phyloP scores from a whole-genome alignment of 148 eudicot genomes.

The Persicaria maculosa region DNA sequence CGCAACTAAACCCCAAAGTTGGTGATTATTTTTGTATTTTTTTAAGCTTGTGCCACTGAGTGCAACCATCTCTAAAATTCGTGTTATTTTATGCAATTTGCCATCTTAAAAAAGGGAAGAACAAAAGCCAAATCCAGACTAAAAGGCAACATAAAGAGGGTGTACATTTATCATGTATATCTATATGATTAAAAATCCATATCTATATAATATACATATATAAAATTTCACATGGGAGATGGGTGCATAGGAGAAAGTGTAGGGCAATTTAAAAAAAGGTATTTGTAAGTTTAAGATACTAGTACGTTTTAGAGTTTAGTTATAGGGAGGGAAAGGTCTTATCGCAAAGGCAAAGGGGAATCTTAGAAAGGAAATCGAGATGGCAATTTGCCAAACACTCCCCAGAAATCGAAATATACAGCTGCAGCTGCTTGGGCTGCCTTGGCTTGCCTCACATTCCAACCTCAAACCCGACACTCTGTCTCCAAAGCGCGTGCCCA shows the following conservation, averaged over 20 bases:
- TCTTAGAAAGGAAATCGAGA: constrained; percentile 8
- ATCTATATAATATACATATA: background rate
- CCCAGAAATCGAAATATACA: background rate
- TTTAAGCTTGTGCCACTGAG: no score
- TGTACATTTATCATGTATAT: background rate
- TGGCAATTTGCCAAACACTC: background rate
- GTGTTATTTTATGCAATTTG: no score
- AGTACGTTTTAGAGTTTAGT: background rate
- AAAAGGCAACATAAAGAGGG: background rate
- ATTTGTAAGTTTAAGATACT: no score
- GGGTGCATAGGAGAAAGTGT: background rate
- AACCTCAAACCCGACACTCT: background rate
- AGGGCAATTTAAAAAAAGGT: background rate
- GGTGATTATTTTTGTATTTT: no score
- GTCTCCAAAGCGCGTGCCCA: constrained; percentile 4
- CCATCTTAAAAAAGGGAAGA: background rate
- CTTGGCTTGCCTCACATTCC: background rate
- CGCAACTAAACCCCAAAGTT: no score
- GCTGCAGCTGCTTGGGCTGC: no score
- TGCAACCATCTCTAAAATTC: no score
- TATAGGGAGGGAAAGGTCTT: background rate
- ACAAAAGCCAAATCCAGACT: background rate
- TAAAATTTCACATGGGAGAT: background rate
- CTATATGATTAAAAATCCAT: background rate
- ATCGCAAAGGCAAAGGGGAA: background rate